Conservation (phyloP, 345 rosid genomes). For the Linum tenue region DNA sequence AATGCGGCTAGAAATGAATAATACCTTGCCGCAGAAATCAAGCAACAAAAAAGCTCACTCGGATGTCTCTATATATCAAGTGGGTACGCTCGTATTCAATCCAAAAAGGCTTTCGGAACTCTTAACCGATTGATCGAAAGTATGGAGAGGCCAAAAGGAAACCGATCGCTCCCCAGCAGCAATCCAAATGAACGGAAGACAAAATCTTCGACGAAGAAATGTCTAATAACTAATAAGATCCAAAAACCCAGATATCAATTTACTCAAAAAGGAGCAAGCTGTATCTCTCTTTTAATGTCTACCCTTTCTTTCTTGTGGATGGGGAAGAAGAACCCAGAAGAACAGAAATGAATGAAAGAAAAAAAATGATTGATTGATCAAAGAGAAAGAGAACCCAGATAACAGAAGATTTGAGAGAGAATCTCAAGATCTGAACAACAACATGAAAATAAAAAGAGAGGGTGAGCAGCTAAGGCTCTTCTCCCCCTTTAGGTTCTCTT, state of each 20-base stretch:
- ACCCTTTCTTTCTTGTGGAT: neutral
- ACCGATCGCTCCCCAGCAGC: neutral
- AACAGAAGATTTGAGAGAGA: slow-evolving; percentile 10
- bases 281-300: neutral
- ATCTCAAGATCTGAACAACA: no score
- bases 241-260: slow-evolving; percentile 19
- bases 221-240: slow-evolving; percentile 13
- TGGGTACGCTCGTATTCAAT: slow-evolving; percentile 41
- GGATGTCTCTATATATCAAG: slow-evolving; percentile 13
- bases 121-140: slow-evolving; percentile 24
- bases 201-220: neutral
- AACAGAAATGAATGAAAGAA: slow-evolving; percentile 4
- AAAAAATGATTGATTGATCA: neutral
- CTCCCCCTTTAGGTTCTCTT: no score
- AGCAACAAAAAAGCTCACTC: slow-evolving; percentile 15
- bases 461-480: no score
- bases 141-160: slow-evolving; percentile 4
- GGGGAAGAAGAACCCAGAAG: neutral
- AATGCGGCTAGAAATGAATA: neutral
- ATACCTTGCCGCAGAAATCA: neutral
- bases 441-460: no score
- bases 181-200: neutral
- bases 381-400: slow-evolving; percentile 25
- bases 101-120: slow-evolving; percentile 11
- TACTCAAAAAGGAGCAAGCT: neutral